A percentile compares a stretch with the other conserved stretches of the same genome.
These are phyloP conservation scores for Diplodia sapinea DNA, from an alignment of 2,329 filamentous ascomycete genomes.

Conservation along the genomic window DNA sequence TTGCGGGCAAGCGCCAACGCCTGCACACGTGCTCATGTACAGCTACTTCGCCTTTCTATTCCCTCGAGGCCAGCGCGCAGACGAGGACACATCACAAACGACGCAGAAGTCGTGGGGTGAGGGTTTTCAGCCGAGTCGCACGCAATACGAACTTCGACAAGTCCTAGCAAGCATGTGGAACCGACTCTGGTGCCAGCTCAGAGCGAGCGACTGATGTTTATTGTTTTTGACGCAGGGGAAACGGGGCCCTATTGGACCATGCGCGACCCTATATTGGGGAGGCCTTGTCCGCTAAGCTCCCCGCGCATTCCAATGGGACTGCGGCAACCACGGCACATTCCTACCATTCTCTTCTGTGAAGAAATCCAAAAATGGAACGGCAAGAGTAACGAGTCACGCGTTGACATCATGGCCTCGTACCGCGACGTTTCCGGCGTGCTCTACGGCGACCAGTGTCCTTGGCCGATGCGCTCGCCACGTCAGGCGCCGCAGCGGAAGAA, in stretches of 20 bases:
- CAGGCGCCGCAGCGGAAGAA: neutral
- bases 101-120: neutral
- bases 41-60: too few relatives aligned
- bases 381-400: neutral
- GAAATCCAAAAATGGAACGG: neutral
- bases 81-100: neutral
- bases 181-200: neutral
- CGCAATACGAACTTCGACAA: neutral
- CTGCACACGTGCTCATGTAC: constrained; percentile 2
- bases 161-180: neutral
- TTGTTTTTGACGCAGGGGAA: neutral
- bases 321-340: neutral
- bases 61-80: too few relatives aligned
- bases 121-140: neutral
- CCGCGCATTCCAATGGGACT: neutral
- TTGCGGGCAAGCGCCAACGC: constrained; percentile 15
- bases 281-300: neutral
- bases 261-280: neutral
- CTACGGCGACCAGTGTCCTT: neutral
- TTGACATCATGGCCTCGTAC: constrained; percentile 16
- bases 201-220: neutral
- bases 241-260: neutral
- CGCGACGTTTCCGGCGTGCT: neutral
- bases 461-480: constrained; percentile 9
- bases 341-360: neutral